phyloP scores from a whole-genome alignment of 257 asterid species.

The Solanum bulbocastanum region DNA sequence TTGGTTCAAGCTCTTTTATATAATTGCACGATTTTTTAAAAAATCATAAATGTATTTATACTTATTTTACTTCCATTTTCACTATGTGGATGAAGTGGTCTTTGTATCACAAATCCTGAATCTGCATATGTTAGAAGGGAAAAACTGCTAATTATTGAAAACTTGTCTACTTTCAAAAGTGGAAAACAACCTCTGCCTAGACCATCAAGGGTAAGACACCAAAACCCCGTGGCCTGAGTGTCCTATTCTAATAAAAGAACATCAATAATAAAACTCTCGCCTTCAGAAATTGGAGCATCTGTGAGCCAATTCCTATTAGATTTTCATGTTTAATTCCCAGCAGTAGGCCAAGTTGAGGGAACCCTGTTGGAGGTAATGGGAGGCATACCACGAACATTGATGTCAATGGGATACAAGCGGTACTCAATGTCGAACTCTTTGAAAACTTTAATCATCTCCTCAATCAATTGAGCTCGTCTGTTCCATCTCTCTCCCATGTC shows the following conservation, averaged over 20 bases:
- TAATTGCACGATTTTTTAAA: neutral
- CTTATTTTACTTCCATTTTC: neutral
- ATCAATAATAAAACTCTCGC: neutral
- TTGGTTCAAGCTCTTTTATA: neutral
- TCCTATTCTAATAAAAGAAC: neutral
- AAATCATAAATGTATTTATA: neutral
- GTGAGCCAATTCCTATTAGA: neutral
- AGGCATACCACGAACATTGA: constrained; percentile 63
- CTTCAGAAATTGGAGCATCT: neutral
- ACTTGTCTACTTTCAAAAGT: neutral
- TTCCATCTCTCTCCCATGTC: constrained; percentile 62
- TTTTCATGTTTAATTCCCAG: constrained; percentile 2
- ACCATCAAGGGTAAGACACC: neutral
- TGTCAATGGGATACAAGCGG: constrained; percentile 58
- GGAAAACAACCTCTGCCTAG: neutral
- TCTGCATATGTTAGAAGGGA: neutral
- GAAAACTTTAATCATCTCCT: constrained; percentile 60
- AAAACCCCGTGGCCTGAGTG: neutral
- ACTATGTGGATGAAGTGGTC: neutral
- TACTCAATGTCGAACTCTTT: constrained; percentile 73
- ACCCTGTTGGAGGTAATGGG: constrained; percentile 31
- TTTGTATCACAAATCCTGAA: neutral
- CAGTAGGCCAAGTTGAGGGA: constrained; percentile 37
- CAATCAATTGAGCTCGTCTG: constrained; percentile 56
- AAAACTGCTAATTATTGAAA: neutral